These are phyloP conservation scores for Dothistroma septosporum DNA, from an alignment of 2,329 filamentous ascomycete genomes.

Conservation along the genomic window DNA sequence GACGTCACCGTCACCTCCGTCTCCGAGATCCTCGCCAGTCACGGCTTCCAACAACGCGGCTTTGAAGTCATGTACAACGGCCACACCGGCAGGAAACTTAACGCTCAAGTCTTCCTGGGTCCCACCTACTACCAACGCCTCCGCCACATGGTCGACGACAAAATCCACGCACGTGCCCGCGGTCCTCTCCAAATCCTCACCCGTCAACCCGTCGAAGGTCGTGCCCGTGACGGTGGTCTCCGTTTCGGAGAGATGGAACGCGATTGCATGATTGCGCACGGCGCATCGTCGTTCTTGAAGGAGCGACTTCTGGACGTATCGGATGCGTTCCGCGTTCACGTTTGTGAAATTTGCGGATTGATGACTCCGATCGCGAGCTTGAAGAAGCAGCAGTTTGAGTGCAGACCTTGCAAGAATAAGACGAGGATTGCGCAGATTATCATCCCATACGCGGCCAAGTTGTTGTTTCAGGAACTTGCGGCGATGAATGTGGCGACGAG, in stretches of 20 bases:
- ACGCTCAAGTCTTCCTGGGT: slow-evolving; percentile 92
- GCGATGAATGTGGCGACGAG: slow-evolving; percentile 97
- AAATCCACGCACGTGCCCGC: slow-evolving; percentile 97
- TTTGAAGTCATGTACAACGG: slow-evolving; percentile 99
- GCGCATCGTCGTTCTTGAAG: slow-evolving; percentile 93
- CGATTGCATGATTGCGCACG: slow-evolving; percentile 99
- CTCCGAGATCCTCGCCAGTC: slow-evolving; percentile 76
- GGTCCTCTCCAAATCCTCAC: slow-evolving; percentile 97
- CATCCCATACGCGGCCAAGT: slow-evolving; percentile 95
- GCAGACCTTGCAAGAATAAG: slow-evolving; percentile 97
- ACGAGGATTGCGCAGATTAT: slow-evolving; percentile 97
- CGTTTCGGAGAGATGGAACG: slow-evolving; percentile 99
- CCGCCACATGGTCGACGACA: slow-evolving; percentile 99
- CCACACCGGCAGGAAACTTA: slow-evolving; percentile 89
- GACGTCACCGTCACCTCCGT: slow-evolving; percentile 95
- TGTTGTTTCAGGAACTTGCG: slow-evolving; percentile 96
- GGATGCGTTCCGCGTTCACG: slow-evolving; percentile 94
- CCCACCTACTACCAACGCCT: slow-evolving; percentile 98
- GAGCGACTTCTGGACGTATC: slow-evolving; percentile 96
- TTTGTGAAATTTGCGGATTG: slow-evolving; percentile 96
- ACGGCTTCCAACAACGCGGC: slow-evolving; percentile 93
- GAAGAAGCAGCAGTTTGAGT: slow-evolving; percentile 93
- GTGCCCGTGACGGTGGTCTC: slow-evolving; percentile 93
- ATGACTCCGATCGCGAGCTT: slow-evolving; percentile 99
- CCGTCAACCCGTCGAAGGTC: slow-evolving; percentile 94